Evolutionary conservation across 169 alveolate genomes (phyloP).

Genomic region (Plasmodium gonderi): DNA sequence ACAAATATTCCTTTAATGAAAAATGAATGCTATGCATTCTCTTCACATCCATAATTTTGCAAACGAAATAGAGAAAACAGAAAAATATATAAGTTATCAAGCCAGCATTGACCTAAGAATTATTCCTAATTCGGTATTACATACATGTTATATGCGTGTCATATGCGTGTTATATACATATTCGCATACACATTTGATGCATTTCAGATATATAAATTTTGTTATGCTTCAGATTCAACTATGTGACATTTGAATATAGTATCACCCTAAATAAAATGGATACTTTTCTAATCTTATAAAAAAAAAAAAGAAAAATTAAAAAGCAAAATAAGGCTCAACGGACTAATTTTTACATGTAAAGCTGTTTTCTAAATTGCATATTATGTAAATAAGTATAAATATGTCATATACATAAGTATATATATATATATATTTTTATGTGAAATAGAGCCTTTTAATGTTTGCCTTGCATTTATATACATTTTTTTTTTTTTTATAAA

Average conservation of each 20-base stretch:
- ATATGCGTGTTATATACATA: not conserved
- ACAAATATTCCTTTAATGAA: not conserved
- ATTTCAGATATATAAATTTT: not conserved
- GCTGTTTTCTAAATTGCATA: not conserved
- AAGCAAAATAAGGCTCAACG: not conserved
- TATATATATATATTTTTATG: too few species aligned
- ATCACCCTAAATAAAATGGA: not conserved
- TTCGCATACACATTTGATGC: not conserved
- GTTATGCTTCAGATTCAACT: not conserved
- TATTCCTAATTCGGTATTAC: not conserved
- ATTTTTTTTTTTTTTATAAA: too few species aligned
- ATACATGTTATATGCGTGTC: not conserved
- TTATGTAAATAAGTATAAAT: not conserved
- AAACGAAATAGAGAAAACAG: not conserved
- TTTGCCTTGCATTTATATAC: too few species aligned
- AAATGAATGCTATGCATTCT: not conserved
- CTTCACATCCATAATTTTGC: not conserved
- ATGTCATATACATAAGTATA: not conserved
- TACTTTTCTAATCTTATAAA: not conserved
- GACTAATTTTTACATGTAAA: not conserved
- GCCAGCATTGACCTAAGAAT: not conserved
- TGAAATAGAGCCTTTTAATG: too few species aligned
- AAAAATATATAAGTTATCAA: not conserved
- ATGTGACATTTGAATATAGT: not conserved
- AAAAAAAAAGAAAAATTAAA: not conserved